These are phyloP conservation scores for Exophiala spinifera DNA, from an alignment of 2,329 filamentous ascomycete genomes.

Conservation along the genomic window DNA sequence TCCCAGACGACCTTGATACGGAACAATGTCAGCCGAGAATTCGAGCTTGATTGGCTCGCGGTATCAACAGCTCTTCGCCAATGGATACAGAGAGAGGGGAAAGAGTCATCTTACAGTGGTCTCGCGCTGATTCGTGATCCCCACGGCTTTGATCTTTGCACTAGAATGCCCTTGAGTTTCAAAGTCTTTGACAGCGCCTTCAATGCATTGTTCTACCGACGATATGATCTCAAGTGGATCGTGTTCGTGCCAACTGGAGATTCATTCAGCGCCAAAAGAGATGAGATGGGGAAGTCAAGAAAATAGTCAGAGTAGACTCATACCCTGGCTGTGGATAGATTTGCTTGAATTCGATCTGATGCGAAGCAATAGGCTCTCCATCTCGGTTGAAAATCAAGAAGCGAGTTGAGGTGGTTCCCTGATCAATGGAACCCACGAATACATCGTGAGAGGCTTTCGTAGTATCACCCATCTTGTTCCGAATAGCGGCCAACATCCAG, in stretches of 20 bases:
- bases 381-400: conserved; percentile 85
- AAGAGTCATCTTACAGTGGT: conserved; percentile 53
- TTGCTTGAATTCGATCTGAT: conserved; percentile 84
- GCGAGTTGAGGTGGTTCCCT: conserved; percentile 82
- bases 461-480: conserved; percentile 13
- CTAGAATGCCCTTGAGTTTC: conserved; percentile 64
- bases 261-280: background rate
- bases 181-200: conserved; percentile 70
- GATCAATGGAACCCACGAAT: conserved; percentile 85
- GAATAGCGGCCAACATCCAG: conserved; percentile 34
- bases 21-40: background rate
- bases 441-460: conserved; percentile 43
- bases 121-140: conserved; percentile 88
- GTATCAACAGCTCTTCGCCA: background rate
- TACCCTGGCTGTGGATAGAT: conserved; percentile 81
- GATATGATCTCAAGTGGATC: conserved; percentile 72
- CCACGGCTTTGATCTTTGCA: conserved; percentile 69
- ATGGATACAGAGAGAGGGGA: background rate
- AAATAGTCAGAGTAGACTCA: background rate
- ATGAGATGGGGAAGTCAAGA: too few relatives aligned
- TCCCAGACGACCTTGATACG: conserved; percentile 66
- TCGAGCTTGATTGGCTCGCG: background rate
- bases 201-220: conserved; percentile 76
- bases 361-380: conserved; percentile 73
- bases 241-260: conserved; percentile 78